Evolutionary conservation across 2,329 filamentous ascomycete genomes (phyloP).

Genomic region (Eutypa lata): DNA sequence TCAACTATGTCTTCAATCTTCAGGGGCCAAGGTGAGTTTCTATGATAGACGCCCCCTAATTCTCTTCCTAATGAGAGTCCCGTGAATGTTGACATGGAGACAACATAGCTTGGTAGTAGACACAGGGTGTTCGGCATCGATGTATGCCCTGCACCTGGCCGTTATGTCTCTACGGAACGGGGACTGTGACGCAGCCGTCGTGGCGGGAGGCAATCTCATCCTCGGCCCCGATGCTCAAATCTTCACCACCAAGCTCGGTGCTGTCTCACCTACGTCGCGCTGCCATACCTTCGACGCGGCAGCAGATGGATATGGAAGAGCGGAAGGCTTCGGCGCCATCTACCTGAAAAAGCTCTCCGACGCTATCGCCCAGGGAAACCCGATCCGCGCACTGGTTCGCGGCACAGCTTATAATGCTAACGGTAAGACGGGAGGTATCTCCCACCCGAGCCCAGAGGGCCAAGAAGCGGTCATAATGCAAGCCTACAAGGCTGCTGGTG

Average conservation of each 20-base stretch:
- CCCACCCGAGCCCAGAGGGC: conserved; percentile 18
- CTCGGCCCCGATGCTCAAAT: conserved; percentile 25
- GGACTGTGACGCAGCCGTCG: conserved; percentile 32
- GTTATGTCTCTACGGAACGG: conserved; percentile 20
- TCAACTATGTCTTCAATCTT: not conserved
- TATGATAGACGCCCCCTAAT: not conserved
- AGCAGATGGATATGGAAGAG: conserved; percentile 20
- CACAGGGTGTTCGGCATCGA: conserved; percentile 36
- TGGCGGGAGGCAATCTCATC: conserved; percentile 35
- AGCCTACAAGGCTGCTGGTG: conserved; percentile 11
- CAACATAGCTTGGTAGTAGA: conserved; percentile 18
- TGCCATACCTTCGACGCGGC: conserved; percentile 24
- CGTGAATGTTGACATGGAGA: conserved; percentile 8
- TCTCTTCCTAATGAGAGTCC: not conserved
- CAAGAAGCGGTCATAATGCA: conserved; percentile 13
- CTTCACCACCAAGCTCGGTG: conserved; percentile 26
- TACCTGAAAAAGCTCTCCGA: conserved; percentile 15
- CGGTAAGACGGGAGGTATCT: conserved; percentile 19
- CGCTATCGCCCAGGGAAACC: conserved; percentile 16
- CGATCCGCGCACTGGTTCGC: conserved; percentile 22
- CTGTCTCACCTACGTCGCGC: conserved; percentile 29
- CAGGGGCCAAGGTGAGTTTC: not conserved
- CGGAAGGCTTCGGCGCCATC: conserved; percentile 9
- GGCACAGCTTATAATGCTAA: conserved; percentile 21
- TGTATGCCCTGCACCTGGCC: conserved; percentile 32